Evolutionary conservation across 805 yeast genomes (phyloP), one percentile per base, ranked within the genome.

Genomic region (Suhomyces vadensis): DNA sequence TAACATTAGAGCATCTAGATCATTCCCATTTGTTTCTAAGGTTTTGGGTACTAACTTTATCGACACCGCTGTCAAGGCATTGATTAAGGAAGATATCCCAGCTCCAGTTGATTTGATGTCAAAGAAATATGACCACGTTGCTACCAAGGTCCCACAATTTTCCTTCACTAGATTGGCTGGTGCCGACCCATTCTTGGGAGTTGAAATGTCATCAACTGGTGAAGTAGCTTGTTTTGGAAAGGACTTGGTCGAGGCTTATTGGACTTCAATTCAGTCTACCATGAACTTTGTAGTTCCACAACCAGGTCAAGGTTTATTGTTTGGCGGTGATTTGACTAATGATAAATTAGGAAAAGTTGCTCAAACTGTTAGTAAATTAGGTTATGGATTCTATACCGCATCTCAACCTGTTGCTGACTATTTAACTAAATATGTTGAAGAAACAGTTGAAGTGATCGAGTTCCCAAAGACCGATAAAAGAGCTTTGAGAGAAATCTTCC

Each of bases 171-270:
- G 99, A 74, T 78, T 94, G 60, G 97, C 98, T 14, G 99, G 99
- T 54, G 99, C 99, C 40, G 99, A 94, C 69, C 99, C 99, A 52
- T 91, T 87, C 78, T 77, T 94, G 63, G 99, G 99, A 52, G 99
- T 94, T 54, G 99, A 94, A 74, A 94, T 94, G 99, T 85, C 98
- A 5, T 91, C 98, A 9, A 94, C 99, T 41, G 99, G 99, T 69
- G 99, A 94, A 73, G 87, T 94, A 64, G 99, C 99, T 23, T 87
- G 97, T 64, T 94, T 94, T 64, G 99, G 99, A 57, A 75, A 75
- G 50, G 85, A 88, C 67, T 66, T 85, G 50, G 58, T 78, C 44
- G 98, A 94, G 70, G 96, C 98, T 26, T 94, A 94, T 79, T 94
- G 98, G 98, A 85, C 97, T 36, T 85, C 98, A 11, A 82, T 92